These are phyloP conservation scores for Durio zibethinus DNA, from an alignment of 345 rosid genomes.

Conservation along the genomic window DNA sequence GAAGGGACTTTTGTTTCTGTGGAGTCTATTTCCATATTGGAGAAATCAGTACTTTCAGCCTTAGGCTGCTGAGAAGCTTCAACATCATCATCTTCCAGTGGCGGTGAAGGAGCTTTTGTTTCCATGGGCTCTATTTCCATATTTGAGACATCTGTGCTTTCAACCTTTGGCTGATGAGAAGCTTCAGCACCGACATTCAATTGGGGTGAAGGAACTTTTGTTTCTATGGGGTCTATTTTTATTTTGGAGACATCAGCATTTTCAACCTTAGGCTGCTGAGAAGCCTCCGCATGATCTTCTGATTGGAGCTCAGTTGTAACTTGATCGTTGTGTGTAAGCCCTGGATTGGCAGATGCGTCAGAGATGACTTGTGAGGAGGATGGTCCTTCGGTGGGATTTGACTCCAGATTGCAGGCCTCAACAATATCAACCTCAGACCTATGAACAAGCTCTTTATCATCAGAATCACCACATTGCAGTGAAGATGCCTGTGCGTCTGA, in stretches of 20 bases:
- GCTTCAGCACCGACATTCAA: neutral
- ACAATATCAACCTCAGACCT: neutral
- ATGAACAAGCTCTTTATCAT: constrained; percentile 3
- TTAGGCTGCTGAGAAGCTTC: neutral
- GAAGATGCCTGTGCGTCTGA: constrained; percentile 9
- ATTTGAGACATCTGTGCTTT: neutral
- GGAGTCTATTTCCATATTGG: constrained; percentile 15
- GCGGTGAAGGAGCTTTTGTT: constrained; percentile 9
- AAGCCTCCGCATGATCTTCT: neutral
- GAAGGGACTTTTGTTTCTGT: constrained; percentile 10
- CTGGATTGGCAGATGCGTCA: constrained; percentile 11
- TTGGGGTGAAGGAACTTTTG: neutral
- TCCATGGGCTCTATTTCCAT: constrained; percentile 15
- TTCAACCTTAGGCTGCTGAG: constrained; percentile 7
- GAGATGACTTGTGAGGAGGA: neutral
- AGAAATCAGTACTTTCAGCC: neutral
- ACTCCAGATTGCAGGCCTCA: neutral
- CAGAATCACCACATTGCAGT: neutral
- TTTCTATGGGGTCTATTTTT: constrained; percentile 10
- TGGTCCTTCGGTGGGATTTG: neutral
- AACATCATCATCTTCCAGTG: neutral
- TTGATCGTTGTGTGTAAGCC: constrained; percentile 18
- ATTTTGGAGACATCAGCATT: constrained; percentile 1
- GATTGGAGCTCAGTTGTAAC: constrained; percentile 9
- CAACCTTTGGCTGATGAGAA: neutral